Evolutionary conservation across 23 red algal species (phyloP).

Genomic region (Chondrus crispus): DNA sequence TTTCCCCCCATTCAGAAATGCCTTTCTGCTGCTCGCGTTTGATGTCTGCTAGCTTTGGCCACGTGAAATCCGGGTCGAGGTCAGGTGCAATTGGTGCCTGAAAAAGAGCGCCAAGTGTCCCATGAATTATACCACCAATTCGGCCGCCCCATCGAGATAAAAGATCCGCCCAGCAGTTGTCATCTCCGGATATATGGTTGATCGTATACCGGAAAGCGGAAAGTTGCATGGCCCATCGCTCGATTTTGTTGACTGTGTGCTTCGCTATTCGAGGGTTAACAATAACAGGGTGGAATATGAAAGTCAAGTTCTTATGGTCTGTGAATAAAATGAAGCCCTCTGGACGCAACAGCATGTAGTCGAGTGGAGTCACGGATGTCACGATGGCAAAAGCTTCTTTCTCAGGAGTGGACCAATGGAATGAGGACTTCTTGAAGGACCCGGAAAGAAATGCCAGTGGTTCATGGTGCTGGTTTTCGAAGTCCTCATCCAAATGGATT

Average conservation of each 20-base stretch:
- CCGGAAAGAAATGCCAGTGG: neutral
- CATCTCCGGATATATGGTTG: neutral
- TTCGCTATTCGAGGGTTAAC: neutral
- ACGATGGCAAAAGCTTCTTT: conserved; percentile 10
- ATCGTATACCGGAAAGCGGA: neutral
- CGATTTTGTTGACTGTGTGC: neutral
- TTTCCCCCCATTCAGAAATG: neutral
- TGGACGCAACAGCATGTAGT: neutral
- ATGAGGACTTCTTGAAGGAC: neutral
- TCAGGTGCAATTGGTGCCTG: neutral
- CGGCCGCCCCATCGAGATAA: neutral
- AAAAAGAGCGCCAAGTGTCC: neutral
- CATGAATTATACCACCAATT: neutral
- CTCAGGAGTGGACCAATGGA: neutral
- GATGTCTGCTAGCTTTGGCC: neutral
- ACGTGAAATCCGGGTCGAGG: neutral
- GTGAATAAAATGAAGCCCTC: conserved; percentile 1
- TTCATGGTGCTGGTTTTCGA: neutral
- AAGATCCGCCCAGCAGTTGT: conserved; percentile 12
- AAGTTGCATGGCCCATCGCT: neutral
- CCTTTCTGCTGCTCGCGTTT: neutral
- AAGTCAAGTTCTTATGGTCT: conserved; percentile 6
- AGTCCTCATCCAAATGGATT: neutral
- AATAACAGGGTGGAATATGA: neutral
- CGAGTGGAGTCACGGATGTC: neutral